These are phyloP conservation scores for Fraxinus sp. DNA, from an alignment of 305 asterid genomes.

Conservation along the genomic window DNA sequence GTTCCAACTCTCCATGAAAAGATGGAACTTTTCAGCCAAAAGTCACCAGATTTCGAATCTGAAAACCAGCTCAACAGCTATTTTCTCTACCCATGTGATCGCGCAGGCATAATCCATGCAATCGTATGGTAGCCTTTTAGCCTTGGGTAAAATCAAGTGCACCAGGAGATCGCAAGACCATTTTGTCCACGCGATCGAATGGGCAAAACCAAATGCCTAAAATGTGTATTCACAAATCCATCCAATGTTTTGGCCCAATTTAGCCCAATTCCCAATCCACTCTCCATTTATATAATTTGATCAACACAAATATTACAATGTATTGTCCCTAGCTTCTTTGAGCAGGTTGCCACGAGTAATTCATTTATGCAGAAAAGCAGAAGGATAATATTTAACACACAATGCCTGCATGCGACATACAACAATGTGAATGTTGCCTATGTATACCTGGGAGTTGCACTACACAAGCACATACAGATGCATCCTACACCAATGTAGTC, in stretches of 20 bases:
- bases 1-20: not conserved
- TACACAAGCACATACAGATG: not conserved
- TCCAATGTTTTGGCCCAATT: not conserved
- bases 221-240: not conserved
- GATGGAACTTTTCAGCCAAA: not conserved
- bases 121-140: not conserved
- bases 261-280: not conserved
- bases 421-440: not conserved
- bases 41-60: not conserved
- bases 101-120: no score
- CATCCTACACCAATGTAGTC: not conserved
- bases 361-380: not conserved
- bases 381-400: not conserved
- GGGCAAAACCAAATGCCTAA: not conserved
- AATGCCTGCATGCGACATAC: not conserved
- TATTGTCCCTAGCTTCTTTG: not conserved
- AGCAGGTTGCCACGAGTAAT: not conserved
- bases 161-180: not conserved
- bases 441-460: not conserved
- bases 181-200: not conserved
- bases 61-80: not conserved
- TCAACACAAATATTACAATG: not conserved
- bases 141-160: not conserved
- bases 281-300: not conserved
- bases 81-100: not conserved